A percentile compares a stretch with the other conserved stretches of the same genome.
Conservation (phyloP, 495 filamentous ascomycete species). For the Hypomontagnella submonticulosa region DNA sequence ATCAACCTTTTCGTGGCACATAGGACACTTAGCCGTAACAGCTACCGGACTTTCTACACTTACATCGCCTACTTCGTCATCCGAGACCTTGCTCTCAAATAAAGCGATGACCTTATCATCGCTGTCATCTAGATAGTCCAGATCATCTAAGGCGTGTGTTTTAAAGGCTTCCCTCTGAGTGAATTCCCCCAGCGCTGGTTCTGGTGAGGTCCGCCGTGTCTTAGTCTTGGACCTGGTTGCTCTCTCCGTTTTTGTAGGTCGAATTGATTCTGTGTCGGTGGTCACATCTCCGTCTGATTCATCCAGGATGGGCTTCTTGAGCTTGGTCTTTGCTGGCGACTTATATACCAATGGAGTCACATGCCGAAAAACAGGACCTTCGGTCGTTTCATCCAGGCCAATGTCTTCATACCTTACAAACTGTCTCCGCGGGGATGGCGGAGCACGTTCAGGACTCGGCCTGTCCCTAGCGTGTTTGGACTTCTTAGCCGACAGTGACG, state of each 20-base stretch:
- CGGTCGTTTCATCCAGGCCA: slow-evolving; percentile 19
- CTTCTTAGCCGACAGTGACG: neutral
- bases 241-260: neutral
- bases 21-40: slow-evolving; percentile 64
- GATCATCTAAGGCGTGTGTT: slow-evolving; percentile 26
- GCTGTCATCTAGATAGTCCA: slow-evolving; percentile 31
- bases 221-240: slow-evolving; percentile 22
- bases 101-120: slow-evolving; percentile 31
- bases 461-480: slow-evolving; percentile 4
- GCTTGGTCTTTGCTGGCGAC: slow-evolving; percentile 22
- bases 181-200: slow-evolving; percentile 24
- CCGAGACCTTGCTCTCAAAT: slow-evolving; percentile 24
- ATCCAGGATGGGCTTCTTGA: slow-evolving; percentile 3
- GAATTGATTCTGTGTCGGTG: neutral
- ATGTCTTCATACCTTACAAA: slow-evolving; percentile 23
- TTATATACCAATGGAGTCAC: slow-evolving; percentile 1
- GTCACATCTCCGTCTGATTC: slow-evolving; percentile 10
- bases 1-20: slow-evolving; percentile 73
- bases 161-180: slow-evolving; percentile 41
- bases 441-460: slow-evolving; percentile 15
- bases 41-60: slow-evolving; percentile 12
- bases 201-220: slow-evolving; percentile 9
- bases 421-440: neutral
- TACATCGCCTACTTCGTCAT: slow-evolving; percentile 34
- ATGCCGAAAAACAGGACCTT: slow-evolving; percentile 12